Percentiles rank a stretch among this genome's conserved stretches.
Evolutionary conservation across 208 protist genomes (phyloP).

Genomic region (Leishmania gerbilli): DNA sequence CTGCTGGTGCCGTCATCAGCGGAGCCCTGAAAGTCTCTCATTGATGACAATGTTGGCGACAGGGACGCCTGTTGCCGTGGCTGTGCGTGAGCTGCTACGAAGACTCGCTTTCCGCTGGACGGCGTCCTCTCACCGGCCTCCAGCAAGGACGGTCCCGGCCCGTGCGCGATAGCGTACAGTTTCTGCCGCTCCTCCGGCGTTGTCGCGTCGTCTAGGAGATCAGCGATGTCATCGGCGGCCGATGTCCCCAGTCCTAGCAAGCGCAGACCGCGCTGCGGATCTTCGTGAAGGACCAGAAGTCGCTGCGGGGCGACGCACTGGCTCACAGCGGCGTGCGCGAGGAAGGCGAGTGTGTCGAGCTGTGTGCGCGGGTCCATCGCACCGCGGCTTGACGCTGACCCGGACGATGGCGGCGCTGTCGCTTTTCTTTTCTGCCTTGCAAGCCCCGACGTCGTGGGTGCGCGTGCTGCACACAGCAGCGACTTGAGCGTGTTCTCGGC

Average conservation of each 20-base stretch:
- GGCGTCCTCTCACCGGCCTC: not conserved
- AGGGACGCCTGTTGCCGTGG: not conserved
- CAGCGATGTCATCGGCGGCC: constrained; percentile 35
- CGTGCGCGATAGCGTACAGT: constrained; percentile 14
- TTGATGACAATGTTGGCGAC: not conserved
- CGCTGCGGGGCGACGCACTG: constrained; percentile 70
- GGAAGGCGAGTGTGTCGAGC: constrained; percentile 52
- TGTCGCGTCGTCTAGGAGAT: constrained; percentile 32
- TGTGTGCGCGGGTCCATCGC: constrained; percentile 11
- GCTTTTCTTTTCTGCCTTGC: not conserved
- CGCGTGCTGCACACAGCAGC: constrained; percentile 1
- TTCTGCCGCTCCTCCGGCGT: constrained; percentile 20
- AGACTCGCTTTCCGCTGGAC: not conserved
- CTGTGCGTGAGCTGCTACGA: not conserved
- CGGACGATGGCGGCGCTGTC: not conserved
- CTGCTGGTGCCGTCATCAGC: not conserved
- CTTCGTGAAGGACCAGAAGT: constrained; percentile 63
- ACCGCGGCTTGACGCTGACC: not conserved
- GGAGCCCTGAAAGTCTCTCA: not conserved
- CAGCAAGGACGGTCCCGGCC: not conserved
- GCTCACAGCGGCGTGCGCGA: constrained; percentile 60
- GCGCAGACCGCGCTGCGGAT: constrained; percentile 47
- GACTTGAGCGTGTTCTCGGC: constrained; percentile 11
- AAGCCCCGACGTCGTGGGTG: not conserved
- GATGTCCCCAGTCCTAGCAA: constrained; percentile 48